A percentile compares a stretch with the other conserved stretches of the same genome.
Evolutionary conservation across 805 yeast genomes (phyloP).

Genomic region (Huiozyma naganishii): DNA sequence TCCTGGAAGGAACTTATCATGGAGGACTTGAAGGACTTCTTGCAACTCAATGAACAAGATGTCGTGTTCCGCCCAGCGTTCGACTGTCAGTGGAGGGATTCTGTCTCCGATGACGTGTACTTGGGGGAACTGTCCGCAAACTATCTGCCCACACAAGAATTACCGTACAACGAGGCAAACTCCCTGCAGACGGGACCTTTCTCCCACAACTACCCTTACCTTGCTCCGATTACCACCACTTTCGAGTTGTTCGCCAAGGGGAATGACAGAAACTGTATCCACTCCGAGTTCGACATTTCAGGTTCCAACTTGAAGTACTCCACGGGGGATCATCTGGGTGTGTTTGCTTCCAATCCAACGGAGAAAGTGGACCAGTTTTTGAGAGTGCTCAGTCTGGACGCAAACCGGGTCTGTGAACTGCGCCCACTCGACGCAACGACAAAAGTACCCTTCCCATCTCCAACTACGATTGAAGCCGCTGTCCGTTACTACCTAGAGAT

Average conservation of each 20-base stretch:
- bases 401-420: conserved; percentile 45
- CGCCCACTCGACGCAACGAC: conserved; percentile 62
- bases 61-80: conserved; percentile 61
- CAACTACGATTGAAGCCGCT: conserved; percentile 80
- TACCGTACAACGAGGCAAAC: conserved; percentile 29
- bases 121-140: conserved; percentile 74
- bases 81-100: conserved; percentile 31
- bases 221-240: conserved; percentile 56
- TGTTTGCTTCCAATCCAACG: conserved; percentile 85
- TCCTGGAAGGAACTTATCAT: conserved; percentile 82
- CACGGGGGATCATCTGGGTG: conserved; percentile 92
- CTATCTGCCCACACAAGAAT: conserved; percentile 33
- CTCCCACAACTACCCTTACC: conserved; percentile 70
- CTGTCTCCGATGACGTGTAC: conserved; percentile 36
- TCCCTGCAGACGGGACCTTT: conserved; percentile 60
- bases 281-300: conserved; percentile 77
- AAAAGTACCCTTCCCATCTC: conserved; percentile 53
- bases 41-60: conserved; percentile 65
- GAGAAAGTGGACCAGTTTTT: conserved; percentile 62
- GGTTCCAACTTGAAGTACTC: conserved; percentile 69
- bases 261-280: conserved; percentile 68
- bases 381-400: conserved; percentile 47
- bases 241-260: conserved; percentile 59
- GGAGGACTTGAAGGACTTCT: conserved; percentile 50
- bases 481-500: conserved; percentile 83